A percentile compares a stretch with the other conserved stretches of the same genome.
Conservation (phyloP, 1,139 yeast genomes). For the Petasospora fabianii region DNA sequence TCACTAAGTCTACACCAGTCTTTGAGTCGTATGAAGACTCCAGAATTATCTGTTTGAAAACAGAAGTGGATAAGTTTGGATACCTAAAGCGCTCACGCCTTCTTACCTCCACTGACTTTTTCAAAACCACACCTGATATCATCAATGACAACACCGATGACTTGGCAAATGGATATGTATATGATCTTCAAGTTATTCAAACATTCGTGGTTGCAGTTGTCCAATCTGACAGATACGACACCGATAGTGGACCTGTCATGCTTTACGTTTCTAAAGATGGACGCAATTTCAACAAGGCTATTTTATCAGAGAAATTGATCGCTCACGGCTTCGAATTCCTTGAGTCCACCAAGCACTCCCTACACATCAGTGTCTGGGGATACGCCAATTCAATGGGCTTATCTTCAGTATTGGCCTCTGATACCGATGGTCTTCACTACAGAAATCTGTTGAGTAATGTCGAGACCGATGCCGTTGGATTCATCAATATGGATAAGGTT, state of each 20-base stretch:
- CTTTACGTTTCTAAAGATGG: constrained; percentile 62
- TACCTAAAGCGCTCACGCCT: constrained; percentile 42
- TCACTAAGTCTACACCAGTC: constrained; percentile 42
- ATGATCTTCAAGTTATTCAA: constrained; percentile 47
- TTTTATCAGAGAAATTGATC: constrained; percentile 42
- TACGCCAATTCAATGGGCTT: constrained; percentile 18
- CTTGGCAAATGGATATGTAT: constrained; percentile 33
- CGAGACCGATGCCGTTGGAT: constrained; percentile 35
- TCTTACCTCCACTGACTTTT: constrained; percentile 51
- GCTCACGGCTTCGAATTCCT: constrained; percentile 48
- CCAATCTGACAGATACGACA: constrained; percentile 43
- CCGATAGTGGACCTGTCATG: constrained; percentile 38
- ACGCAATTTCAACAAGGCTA: constrained; percentile 45
- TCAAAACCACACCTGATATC: constrained; percentile 35
- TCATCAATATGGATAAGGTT: constrained; percentile 45
- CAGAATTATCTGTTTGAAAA: constrained; percentile 48
- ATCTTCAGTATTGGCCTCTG: constrained; percentile 52
- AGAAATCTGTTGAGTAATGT: constrained; percentile 44
- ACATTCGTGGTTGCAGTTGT: constrained; percentile 52
- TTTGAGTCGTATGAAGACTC: constrained; percentile 40
- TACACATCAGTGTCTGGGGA: constrained; percentile 50
- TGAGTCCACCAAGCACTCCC: constrained; percentile 52
- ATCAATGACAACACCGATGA: constrained; percentile 35
- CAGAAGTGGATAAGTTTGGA: constrained; percentile 42
- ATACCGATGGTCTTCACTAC: constrained; percentile 60